Base-by-base conservation (phyloP, 352 stramenopile genomes). In the Phytopythium oedochilum region DNA sequence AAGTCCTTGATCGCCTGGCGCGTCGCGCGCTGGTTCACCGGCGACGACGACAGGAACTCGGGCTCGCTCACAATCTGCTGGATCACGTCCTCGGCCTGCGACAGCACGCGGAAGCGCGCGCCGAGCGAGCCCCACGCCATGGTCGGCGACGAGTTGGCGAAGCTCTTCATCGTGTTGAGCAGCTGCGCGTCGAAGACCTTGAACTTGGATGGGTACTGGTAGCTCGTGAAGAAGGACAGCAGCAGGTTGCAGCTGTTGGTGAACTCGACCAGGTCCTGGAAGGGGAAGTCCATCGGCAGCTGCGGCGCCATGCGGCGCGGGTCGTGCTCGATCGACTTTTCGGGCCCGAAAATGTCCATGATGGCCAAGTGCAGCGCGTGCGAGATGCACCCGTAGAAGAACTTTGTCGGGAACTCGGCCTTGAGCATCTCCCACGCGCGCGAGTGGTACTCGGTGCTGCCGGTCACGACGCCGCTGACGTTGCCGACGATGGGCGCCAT, bases 381-480 rank as follows among this genome's bases (percentile, higher is more conserved):
- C 18, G 76, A 88, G 61, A 89, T 90, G 53, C 83, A 93, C 7
- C 83, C 83, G 42, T 93, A 93, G 57, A 93, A 93, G 50, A 93
- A 93, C 63, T 91, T 93, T 49, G 83, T 91, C 43, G 83, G 83
- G 54, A 85, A 91, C 59, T 93, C 80, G 3, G 68, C 71, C 57
- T 93, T 93, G 35, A 93, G 76, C 71, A 91, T 82, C 64, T 91
- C 78, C 83, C 83, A 93, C 5, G 83, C 80, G 36, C 75, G 70
- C 14, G 77, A 83, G 40, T 93, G 77, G 59, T 78, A 84, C 61
- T 88, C 73, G 1, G 78, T 93, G 57, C 73, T 88, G 8, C 77
- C 83, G 12, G 83, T 93, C 32, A 91, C 78, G 7, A 89, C 80
- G 18, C 83, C 83, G 56, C 78, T 88, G 0, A 91, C 73, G 17